These are phyloP conservation scores for Spinellus fusiger DNA, from an alignment of 192 early-diverging fungal genomes.

Conservation along the genomic window DNA sequence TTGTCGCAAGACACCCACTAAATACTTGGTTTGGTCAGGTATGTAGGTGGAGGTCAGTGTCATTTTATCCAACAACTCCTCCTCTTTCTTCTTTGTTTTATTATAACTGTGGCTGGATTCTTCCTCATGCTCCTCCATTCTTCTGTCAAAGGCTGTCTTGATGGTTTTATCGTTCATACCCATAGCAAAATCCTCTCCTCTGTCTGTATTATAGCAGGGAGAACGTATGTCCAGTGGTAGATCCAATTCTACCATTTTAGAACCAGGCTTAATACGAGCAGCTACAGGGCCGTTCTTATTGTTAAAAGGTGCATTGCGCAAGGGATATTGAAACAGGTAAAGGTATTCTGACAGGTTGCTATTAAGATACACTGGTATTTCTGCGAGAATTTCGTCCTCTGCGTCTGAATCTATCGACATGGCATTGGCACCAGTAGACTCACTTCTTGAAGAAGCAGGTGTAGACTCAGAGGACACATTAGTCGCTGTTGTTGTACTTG, in stretches of 20 bases:
- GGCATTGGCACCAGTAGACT: neutral
- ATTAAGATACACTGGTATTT: slow-evolving; percentile 79
- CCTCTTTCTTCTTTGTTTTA: slow-evolving; percentile 16
- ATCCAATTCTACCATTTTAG: slow-evolving; percentile 81
- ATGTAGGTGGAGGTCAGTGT: slow-evolving; percentile 72
- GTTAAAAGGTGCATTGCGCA: slow-evolving; percentile 46
- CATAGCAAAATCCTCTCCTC: slow-evolving; percentile 70
- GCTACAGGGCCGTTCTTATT: slow-evolving; percentile 42
- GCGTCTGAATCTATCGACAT: neutral
- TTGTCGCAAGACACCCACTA: slow-evolving; percentile 72
- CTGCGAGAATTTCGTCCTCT: slow-evolving; percentile 42
- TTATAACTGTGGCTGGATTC: slow-evolving; percentile 20
- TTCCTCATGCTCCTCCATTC: slow-evolving; percentile 34
- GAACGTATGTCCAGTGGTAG: slow-evolving; percentile 70
- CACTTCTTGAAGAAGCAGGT: too few relatives aligned
- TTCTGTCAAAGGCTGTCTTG: slow-evolving; percentile 50
- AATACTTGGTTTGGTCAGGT: slow-evolving; percentile 74
- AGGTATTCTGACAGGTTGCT: slow-evolving; percentile 61
- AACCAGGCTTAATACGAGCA: slow-evolving; percentile 77
- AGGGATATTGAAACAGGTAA: slow-evolving; percentile 82
- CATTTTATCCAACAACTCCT: slow-evolving; percentile 72
- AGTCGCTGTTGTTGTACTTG: too few relatives aligned
- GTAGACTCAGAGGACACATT: too few relatives aligned
- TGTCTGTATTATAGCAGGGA: slow-evolving; percentile 67
- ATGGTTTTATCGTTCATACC: slow-evolving; percentile 71